Evolutionary conservation across 2,329 filamentous ascomycete genomes (phyloP), one percentile per base, ranked within the genome.

Genomic region (Davidsoniella eucalypti): DNA sequence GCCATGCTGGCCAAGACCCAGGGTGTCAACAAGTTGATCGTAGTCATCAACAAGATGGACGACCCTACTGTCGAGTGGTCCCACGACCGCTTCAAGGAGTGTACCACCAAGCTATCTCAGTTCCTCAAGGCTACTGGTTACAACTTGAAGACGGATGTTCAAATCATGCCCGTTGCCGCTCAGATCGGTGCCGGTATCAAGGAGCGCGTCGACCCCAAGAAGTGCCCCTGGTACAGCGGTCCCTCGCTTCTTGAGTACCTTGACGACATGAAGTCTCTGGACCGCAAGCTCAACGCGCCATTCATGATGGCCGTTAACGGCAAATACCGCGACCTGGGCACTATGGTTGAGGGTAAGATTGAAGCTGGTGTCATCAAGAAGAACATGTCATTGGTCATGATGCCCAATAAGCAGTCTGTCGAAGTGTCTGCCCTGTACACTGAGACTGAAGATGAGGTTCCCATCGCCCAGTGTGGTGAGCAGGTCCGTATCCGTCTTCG

Each of bases 31-130:
- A 95, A 95, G 69, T 75, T 98, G 51, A 73, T 96, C 43, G 82
- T 98, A 26, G 92, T 76, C 49, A 88, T 95, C 63, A 98, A 98
- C 78, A 98, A 98, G 75, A 98, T 98, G 93, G 92, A 98, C 63
- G 92, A 98, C 63, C 72, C 82, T 9, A 98, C 92, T 2, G 93
- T 98, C 47, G 78, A 94, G 61, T 98, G 93, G 93, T 92, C 84
- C 50, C 79, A 95, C 59, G 84, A 85, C 39, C 82, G 92, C 51
- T 98, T 87, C 70, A 81, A 86, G 61, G 92, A 98, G 68, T 98
- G 92, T 66, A 88, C 80, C 3, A 80, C 80, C 57, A 98, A 96
- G 70, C 78, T 98, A 46, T 66, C 79, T 14, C 76, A 81, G 57
- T 96, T 94, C 72, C 69, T 98, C 55, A 94, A 94, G 70, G 84